Evolutionary conservation across 2,329 filamentous ascomycete genomes (phyloP).

Genomic region (Raffaelea ambrosiae): DNA sequence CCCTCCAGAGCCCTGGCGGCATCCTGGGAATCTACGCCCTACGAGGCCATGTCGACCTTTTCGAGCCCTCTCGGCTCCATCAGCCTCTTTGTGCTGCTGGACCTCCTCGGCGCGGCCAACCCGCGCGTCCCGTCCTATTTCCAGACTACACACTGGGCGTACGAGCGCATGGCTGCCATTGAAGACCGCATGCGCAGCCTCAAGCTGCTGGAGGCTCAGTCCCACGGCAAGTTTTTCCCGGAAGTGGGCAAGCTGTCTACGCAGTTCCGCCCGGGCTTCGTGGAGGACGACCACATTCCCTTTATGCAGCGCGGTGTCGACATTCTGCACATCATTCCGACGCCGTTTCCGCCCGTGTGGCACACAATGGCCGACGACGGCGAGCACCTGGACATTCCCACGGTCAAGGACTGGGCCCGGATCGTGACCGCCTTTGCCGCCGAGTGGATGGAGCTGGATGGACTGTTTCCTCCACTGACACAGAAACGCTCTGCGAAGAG

Average conservation of each 20-base stretch:
- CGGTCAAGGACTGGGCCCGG: conserved; percentile 78
- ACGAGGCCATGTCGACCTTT: conserved; percentile 67
- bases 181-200: conserved; percentile 56
- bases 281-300: conserved; percentile 85
- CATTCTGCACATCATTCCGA: conserved; percentile 80
- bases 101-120: conserved; percentile 50
- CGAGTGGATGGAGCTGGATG: conserved; percentile 79
- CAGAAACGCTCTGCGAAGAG: too few relatives aligned
- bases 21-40: conserved; percentile 63
- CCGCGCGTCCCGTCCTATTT: conserved; percentile 69
- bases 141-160: conserved; percentile 75
- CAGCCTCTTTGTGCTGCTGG: conserved; percentile 51
- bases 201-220: conserved; percentile 38
- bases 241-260: conserved; percentile 47
- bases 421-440: conserved; percentile 77
- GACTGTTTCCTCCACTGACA: conserved; percentile 7
- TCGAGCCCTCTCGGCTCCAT: conserved; percentile 70
- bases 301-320: conserved; percentile 84
- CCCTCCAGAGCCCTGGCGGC: conserved; percentile 67
- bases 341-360: conserved; percentile 77
- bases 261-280: conserved; percentile 40
- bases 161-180: conserved; percentile 54
- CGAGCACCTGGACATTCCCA: conserved; percentile 70
- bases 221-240: conserved; percentile 52
- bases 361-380: conserved; percentile 78